Conservation (phyloP, 2,329 filamentous ascomycete genomes). For the Exophiala sideris region DNA sequence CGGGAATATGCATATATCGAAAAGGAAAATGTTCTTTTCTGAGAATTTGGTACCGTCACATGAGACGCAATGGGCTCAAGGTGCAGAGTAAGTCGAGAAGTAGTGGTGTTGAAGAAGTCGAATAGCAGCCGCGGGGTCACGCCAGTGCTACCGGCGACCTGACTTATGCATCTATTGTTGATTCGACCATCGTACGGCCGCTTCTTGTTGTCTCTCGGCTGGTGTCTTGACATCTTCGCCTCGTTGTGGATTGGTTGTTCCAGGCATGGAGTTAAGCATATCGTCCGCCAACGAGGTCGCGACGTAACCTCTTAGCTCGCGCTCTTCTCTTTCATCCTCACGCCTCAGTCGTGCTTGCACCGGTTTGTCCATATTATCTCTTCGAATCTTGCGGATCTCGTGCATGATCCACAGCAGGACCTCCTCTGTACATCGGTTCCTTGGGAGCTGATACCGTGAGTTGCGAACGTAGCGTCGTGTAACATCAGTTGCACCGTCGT, state of each 20-base stretch:
- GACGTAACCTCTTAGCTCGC: slow-evolving; percentile 45
- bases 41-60: slow-evolving; percentile 18
- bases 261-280: slow-evolving; percentile 42
- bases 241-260: slow-evolving; percentile 24
- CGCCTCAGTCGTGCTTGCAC: slow-evolving; percentile 56
- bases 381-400: slow-evolving; percentile 81
- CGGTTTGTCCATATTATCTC: slow-evolving; percentile 80
- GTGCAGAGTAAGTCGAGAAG: neutral
- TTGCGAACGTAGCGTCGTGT: slow-evolving; percentile 62
- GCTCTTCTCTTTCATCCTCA: slow-evolving; percentile 49
- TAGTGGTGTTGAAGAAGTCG: neutral
- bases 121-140: neutral
- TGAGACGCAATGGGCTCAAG: slow-evolving; percentile 16
- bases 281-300: slow-evolving; percentile 45
- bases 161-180: slow-evolving; percentile 16
- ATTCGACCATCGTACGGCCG: slow-evolving; percentile 17
- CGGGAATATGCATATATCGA: slow-evolving; percentile 9
- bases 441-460: slow-evolving; percentile 58
- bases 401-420: slow-evolving; percentile 87
- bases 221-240: slow-evolving; percentile 43
- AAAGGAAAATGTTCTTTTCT: slow-evolving; percentile 8
- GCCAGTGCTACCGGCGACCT: neutral
- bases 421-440: slow-evolving; percentile 79
- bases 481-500: slow-evolving; percentile 71
- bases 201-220: slow-evolving; percentile 32